These are phyloP conservation scores for Durio zibethinus DNA, from an alignment of 345 rosid species.

Conservation along the genomic window DNA sequence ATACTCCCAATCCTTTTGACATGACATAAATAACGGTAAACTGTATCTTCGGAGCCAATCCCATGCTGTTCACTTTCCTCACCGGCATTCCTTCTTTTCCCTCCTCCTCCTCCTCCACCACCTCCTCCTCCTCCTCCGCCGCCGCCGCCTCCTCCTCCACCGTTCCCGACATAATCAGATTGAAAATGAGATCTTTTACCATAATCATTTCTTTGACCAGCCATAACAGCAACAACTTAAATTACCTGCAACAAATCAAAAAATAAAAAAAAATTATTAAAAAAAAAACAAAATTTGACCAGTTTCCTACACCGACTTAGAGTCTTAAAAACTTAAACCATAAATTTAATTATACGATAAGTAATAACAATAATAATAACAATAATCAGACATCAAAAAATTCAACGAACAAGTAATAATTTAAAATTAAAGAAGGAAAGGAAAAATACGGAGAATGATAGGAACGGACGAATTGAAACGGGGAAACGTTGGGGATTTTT, in stretches of 20 bases:
- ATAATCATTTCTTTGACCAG: slow-evolving; percentile 37
- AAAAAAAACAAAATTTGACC: no score
- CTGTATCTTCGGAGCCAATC: slow-evolving; percentile 51
- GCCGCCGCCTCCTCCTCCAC: background rate
- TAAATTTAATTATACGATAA: background rate
- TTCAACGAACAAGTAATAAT: background rate
- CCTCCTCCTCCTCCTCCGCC: background rate
- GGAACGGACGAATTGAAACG: background rate
- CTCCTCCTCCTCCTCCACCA: slow-evolving; percentile 29
- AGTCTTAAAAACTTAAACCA: background rate
- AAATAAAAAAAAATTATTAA: background rate
- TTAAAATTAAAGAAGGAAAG: background rate
- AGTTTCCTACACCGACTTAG: background rate
- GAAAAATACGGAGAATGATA: background rate
- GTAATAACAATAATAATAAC: background rate
- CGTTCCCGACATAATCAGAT: slow-evolving; percentile 38
- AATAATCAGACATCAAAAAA: background rate
- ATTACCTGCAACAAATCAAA: background rate
- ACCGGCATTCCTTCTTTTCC: slow-evolving; percentile 45
- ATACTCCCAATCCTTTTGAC: slow-evolving; percentile 54
- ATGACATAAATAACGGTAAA: slow-evolving; percentile 60
- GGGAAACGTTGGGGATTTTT: background rate
- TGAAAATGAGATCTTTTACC: slow-evolving; percentile 51
- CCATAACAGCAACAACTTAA: slow-evolving; percentile 32
- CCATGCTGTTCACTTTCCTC: slow-evolving; percentile 43